Evolutionary conservation across 768 basidiomycete species (phyloP).

Genomic region (Suillus lakei): DNA sequence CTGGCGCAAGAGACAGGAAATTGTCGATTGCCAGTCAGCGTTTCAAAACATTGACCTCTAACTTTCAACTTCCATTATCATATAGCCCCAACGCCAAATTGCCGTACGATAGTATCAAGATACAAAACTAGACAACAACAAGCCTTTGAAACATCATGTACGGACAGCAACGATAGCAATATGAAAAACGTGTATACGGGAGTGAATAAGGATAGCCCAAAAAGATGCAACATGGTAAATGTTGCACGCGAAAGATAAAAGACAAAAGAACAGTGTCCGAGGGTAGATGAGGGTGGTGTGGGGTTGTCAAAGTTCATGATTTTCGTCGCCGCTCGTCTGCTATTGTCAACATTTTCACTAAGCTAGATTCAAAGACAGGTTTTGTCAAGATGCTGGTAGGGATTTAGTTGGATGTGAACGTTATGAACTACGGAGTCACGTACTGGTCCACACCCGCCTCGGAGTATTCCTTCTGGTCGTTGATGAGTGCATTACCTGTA

Average conservation of each 20-base stretch:
- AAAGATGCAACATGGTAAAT: not conserved
- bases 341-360: conserved; percentile 46
- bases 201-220: conserved; percentile 10
- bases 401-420: not conserved
- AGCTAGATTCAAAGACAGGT: conserved; percentile 68
- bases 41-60: not conserved
- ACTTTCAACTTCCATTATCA: not conserved
- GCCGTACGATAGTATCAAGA: not conserved
- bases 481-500: conserved; percentile 56
- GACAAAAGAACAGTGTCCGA: conserved; percentile 6
- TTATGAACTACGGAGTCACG: conserved; percentile 26
- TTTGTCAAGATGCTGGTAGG: conserved; percentile 71
- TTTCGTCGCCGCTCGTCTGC: conserved; percentile 45
- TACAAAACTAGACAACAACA: not conserved
- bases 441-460: conserved; percentile 79
- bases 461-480: conserved; percentile 76
- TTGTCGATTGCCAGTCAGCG: not conserved
- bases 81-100: not conserved
- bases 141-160: not conserved
- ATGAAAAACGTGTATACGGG: not conserved
- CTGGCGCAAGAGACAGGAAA: not conserved
- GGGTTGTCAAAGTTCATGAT: not conserved
- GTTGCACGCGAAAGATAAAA: not conserved
- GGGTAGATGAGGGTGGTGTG: not conserved
- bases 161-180: not conserved